These are phyloP conservation scores for Penicillium sp. DNA, from an alignment of 2,329 filamentous ascomycete genomes.

Conservation along the genomic window DNA sequence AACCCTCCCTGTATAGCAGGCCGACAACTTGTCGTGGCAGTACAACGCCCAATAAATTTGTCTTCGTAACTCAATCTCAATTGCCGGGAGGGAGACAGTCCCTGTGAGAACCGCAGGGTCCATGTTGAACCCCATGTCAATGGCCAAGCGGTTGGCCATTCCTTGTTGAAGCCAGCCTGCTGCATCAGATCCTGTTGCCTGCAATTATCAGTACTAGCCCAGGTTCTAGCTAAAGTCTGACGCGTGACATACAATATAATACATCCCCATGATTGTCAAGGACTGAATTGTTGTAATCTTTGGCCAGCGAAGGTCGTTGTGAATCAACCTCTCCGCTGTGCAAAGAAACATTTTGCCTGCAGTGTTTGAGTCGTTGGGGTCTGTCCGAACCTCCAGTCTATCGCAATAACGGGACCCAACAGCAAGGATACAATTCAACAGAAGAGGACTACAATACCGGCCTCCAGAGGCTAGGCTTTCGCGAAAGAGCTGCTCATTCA, in stretches of 20 bases:
- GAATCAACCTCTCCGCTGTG: constrained; percentile 24
- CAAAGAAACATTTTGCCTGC: constrained; percentile 35
- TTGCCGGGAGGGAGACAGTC: constrained; percentile 22
- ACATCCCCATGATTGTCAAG: constrained; percentile 30
- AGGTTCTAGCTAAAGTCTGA: neutral
- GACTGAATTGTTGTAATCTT: constrained; percentile 42
- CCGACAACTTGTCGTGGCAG: constrained; percentile 36
- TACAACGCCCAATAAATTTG: constrained; percentile 42
- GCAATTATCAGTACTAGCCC: neutral
- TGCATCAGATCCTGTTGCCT: constrained; percentile 39
- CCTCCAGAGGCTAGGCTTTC: constrained; percentile 27
- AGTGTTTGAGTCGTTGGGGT: constrained; percentile 34
- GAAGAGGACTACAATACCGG: constrained; percentile 32
- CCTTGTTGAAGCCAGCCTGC: constrained; percentile 41
- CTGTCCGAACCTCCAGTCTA: constrained; percentile 29
- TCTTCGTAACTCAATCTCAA: constrained; percentile 34
- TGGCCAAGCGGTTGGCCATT: constrained; percentile 37
- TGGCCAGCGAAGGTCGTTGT: constrained; percentile 27
- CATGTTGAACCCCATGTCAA: constrained; percentile 43
- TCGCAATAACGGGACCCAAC: constrained; percentile 37
- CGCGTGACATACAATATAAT: constrained; percentile 27
- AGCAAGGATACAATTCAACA: constrained; percentile 38
- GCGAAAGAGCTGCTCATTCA: constrained; percentile 39
- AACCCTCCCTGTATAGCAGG: constrained; percentile 38
- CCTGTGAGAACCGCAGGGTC: constrained; percentile 30